These are phyloP conservation scores for Rubroboletus satanas DNA, from an alignment of 768 basidiomycete genomes.

Conservation along the genomic window DNA sequence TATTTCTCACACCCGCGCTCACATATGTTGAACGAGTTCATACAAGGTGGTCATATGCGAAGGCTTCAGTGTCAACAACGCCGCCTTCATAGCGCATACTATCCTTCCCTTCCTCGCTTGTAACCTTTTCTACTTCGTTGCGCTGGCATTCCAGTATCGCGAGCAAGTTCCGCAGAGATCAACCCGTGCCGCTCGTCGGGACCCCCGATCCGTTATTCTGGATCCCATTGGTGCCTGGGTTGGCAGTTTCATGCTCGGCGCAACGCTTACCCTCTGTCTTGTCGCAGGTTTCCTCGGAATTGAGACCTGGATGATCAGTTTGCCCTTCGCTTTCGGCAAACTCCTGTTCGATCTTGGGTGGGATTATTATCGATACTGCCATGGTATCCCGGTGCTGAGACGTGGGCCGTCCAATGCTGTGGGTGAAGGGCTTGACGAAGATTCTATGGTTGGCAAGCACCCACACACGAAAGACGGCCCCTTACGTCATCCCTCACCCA, in stretches of 20 bases:
- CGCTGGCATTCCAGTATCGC: constrained; percentile 57
- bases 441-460: background rate
- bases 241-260: constrained; percentile 61
- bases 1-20: background rate
- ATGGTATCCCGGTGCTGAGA: constrained; percentile 19
- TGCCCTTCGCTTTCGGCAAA: constrained; percentile 76
- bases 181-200: constrained; percentile 31
- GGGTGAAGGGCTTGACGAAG: background rate
- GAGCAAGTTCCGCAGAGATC: constrained; percentile 49
- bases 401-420: background rate
- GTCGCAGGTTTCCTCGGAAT: constrained; percentile 71
- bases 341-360: constrained; percentile 61
- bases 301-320: constrained; percentile 80
- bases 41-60: constrained; percentile 72
- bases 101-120: constrained; percentile 76
- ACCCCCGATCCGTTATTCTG: constrained; percentile 58
- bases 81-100: constrained; percentile 76
- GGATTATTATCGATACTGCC: constrained; percentile 48
- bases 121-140: constrained; percentile 55
- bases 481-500: background rate
- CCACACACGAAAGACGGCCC: background rate
- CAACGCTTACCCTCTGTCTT: constrained; percentile 70
- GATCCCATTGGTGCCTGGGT: constrained; percentile 75
- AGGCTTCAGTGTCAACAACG: constrained; percentile 75
- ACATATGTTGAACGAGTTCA: background rate